Evolutionary conservation across 225 moss, liverwort and hornwort species (phyloP), one percentile per base, ranked within the genome.

Genomic region (Pseudisothecium myosuroides): DNA sequence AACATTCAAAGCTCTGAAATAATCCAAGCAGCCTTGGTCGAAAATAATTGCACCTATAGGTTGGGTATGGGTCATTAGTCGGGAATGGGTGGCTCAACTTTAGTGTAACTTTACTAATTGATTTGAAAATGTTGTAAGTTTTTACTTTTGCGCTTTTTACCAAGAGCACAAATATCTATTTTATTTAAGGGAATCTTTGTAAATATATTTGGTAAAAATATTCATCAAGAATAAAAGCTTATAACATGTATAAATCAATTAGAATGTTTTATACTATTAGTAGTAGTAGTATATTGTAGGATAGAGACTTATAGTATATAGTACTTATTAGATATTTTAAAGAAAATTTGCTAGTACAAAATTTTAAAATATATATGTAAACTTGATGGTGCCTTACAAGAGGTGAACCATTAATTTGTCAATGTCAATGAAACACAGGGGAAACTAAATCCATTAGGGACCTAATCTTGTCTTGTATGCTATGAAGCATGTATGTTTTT

Each of bases 391-490:
- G 8, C 20, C 3, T 45, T 45, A 21, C 2, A 81, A 9, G 62
- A 45, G 32, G 45, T 62, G 6, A 14, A 62, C 17, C 12, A 26
- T 37, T 22, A 15, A 55, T n/a, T 31, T 54, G 54, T 22, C 14
- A 34, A 74, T 31, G 19, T 66, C 37, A 36, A 39, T 24, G 12
- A 36, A 52, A 77, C 5, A 36, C 12, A 18, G 3, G 8, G 2
- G 7, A 73, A 45, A 45, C 73, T 10, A 45, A 72, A 43, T 17
- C 8, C 5, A 1, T 6, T 73, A 45, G 17, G 18, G 4, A 47
- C 11, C 29, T 28, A 28, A 18, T 74, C 6, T 0, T 1, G 0
- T 73, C 2, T 73, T 3, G 17, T 45, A 17, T 45, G 1, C 0
- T 45, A 0, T 7, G 1, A 45, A 73, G 6, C 1, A 2, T 45